Evolutionary conservation across 257 asterid genomes (phyloP).

Genomic region (Solanum acaule): DNA sequence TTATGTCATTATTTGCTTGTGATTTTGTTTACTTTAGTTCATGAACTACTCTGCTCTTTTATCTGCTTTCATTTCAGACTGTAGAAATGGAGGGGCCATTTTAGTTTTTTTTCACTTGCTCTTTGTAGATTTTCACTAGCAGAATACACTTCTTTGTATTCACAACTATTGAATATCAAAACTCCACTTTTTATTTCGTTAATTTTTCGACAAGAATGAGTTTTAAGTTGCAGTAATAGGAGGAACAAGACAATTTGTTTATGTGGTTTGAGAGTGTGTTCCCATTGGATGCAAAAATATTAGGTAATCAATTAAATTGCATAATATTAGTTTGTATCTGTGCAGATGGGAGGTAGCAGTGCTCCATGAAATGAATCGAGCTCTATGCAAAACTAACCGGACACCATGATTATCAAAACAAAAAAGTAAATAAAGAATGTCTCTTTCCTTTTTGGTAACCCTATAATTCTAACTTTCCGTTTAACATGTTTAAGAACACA

Average conservation of each 20-base stretch:
- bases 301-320: neutral
- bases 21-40: neutral
- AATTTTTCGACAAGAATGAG: neutral
- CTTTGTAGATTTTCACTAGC: neutral
- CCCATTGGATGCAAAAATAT: neutral
- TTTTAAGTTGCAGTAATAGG: neutral
- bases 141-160: neutral
- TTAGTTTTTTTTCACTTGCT: neutral
- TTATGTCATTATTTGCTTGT: neutral
- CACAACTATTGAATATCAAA: neutral
- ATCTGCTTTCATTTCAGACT: neutral
- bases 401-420: neutral
- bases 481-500: neutral
- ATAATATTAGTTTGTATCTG: neutral
- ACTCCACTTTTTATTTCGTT: neutral
- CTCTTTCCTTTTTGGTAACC: neutral
- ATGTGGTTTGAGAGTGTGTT: neutral
- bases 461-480: rapidly evolving
- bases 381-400: neutral
- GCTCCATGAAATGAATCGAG: neutral
- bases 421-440: too few relatives aligned
- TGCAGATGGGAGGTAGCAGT: neutral
- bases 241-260: neutral
- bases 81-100: neutral
- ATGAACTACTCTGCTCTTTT: neutral